These are phyloP conservation scores for Picochlorum sp. DNA, from an alignment of 139 green algal genomes.

Conservation along the genomic window DNA sequence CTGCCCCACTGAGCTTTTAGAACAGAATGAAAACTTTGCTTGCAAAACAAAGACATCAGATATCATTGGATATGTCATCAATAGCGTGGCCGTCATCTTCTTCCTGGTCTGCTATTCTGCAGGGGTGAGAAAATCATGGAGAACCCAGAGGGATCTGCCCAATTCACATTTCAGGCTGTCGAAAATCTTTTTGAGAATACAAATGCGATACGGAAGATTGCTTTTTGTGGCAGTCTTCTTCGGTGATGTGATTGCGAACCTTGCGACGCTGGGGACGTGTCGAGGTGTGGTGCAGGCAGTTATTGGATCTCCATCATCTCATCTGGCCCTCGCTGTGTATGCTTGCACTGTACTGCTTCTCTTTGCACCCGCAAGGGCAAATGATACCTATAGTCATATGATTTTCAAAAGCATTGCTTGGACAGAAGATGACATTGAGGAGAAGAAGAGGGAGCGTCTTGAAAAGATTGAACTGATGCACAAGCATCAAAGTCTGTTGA, in stretches of 20 bases:
- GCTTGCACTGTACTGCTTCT: not conserved
- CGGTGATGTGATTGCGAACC: not conserved
- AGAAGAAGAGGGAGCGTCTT: no score
- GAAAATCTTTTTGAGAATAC: not conserved
- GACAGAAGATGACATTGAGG: not conserved
- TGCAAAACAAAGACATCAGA: no score
- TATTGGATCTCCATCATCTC: not conserved
- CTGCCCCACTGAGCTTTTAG: no score
- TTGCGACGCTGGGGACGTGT: not conserved
- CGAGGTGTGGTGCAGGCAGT: not conserved
- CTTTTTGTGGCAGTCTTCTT: not conserved
- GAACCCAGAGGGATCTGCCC: not conserved
- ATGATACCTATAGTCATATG: not conserved
- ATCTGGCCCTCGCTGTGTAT: not conserved
- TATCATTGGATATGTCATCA: not conserved
- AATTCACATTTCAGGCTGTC: constrained; percentile 1
- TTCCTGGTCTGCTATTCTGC: not conserved
- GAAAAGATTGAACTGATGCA: not conserved
- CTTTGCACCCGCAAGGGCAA: not conserved
- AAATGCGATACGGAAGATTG: not conserved
- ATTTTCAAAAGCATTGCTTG: not conserved
- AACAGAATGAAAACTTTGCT: no score
- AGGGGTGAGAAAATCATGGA: not conserved
- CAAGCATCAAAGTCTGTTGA: not conserved
- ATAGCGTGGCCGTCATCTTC: not conserved